A percentile compares a stretch with the other conserved stretches of the same genome.
phyloP scores from a whole-genome alignment of 2,329 filamentous ascomycete species.

The Elsinoe necatrix region DNA sequence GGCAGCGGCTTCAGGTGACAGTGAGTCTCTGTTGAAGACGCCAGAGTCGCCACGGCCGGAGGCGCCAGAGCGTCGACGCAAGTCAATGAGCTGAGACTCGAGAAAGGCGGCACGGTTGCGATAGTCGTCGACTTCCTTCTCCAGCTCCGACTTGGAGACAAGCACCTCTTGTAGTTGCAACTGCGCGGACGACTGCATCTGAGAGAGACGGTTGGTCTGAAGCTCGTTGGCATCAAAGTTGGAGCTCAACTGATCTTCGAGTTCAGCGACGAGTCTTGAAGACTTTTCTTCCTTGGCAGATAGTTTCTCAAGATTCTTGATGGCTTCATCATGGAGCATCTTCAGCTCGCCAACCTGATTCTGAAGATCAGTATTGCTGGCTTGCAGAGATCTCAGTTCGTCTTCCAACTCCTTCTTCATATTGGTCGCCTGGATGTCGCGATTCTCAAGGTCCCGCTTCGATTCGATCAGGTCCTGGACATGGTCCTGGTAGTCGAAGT shows the following conservation, averaged over 20 bases:
- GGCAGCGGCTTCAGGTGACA: slow-evolving; percentile 36
- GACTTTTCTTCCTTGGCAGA: slow-evolving; percentile 75
- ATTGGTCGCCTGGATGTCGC: slow-evolving; percentile 36
- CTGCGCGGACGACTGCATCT: slow-evolving; percentile 43
- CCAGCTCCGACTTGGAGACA: slow-evolving; percentile 37
- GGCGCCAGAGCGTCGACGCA: slow-evolving; percentile 27
- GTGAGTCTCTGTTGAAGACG: slow-evolving; percentile 36
- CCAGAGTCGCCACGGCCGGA: slow-evolving; percentile 24
- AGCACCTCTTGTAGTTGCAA: slow-evolving; percentile 35
- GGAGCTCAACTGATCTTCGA: slow-evolving; percentile 90
- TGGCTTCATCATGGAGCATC: slow-evolving; percentile 44
- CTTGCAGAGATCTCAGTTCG: slow-evolving; percentile 35
- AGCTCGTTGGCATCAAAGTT: slow-evolving; percentile 91
- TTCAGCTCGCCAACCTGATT: slow-evolving; percentile 39
- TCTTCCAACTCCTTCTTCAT: slow-evolving; percentile 36
- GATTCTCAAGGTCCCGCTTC: slow-evolving; percentile 35
- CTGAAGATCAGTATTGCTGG: slow-evolving; percentile 34
- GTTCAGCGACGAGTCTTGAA: slow-evolving; percentile 81
- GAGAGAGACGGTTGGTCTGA: slow-evolving; percentile 76
- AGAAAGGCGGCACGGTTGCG: slow-evolving; percentile 65
- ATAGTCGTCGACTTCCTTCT: slow-evolving; percentile 66
- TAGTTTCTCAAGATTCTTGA: slow-evolving; percentile 50
- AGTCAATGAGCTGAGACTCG: slow-evolving; percentile 60
- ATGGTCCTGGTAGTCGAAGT: slow-evolving; percentile 34
- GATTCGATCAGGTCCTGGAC: slow-evolving; percentile 38